Evolutionary conservation across 352 stramenopile species (phyloP), one percentile per base, ranked within the genome.

Genomic region (Pythium volutum): DNA sequence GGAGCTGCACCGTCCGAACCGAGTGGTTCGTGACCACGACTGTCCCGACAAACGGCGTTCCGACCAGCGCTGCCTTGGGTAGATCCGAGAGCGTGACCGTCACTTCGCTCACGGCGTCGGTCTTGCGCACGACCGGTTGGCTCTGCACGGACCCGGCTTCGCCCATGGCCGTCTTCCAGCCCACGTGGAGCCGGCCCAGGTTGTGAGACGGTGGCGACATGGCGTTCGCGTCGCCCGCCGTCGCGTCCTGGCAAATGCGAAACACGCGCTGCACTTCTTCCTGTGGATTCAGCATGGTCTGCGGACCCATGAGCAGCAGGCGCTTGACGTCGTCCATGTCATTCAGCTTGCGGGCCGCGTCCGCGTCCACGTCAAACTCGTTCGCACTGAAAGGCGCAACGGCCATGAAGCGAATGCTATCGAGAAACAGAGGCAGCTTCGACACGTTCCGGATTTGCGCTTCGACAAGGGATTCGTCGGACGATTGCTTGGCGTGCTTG

Each of bases 191-290:
- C 18, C 84, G 75, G 0, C 86, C 86, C 11, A 91, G 56, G 42
- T 89, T 89, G 56, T 86, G 74, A 1, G 81, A 87, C 9, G 66
- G 67, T 76, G 87, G n/a, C 14, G 48, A 9, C 2, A 12, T 26
- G 9, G 29, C n/a, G 23, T 80, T 69, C 4, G 63, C 59, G 2
- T 70, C 48, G 10, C 76, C n/a, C 11, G 73, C 50, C 4, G 59
- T 41, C 2, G 72, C 65, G n/a, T 87, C 77, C 45, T 78, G 76
- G 1, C 59, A 72, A 20, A 70, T 56, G 3, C 77, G 72, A 27
- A 95, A 95, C 14, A 92, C 75, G 20, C 85, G 78, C 60, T 92
- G 83, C 4, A 95, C 69, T 49, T 92, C 81, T 39, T 93, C 85
- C 42, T 95, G 83, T 0, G 85, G 83, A 38, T 89, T 85, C 9